A percentile compares a stretch with the other conserved stretches of the same genome.
phyloP scores from a whole-genome alignment of 2,329 filamentous ascomycete species.

The Ceratocystis huliohia region DNA sequence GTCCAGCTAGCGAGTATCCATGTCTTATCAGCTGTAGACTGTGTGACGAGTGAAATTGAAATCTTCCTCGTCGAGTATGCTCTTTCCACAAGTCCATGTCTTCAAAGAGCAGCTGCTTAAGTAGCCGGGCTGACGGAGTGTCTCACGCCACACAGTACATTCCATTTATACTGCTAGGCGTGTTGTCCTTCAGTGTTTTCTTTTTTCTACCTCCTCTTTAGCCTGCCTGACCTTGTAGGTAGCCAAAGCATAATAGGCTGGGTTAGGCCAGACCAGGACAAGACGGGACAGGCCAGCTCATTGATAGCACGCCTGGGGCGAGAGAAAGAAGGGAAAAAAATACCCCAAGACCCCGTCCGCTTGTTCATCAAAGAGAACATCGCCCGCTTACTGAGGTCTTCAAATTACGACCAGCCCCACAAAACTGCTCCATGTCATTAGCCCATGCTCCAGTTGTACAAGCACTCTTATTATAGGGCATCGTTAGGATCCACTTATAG shows the following conservation, averaged over 20 bases:
- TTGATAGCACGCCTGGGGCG: background rate
- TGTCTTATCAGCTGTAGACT: background rate
- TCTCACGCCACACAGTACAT: background rate
- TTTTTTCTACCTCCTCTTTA: background rate
- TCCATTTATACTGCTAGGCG: background rate
- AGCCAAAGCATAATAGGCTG: no score
- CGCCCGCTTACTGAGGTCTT: background rate
- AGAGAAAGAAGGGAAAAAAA: slow-evolving; percentile 1
- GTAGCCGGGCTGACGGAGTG: background rate
- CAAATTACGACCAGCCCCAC: background rate
- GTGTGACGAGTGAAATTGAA: background rate
- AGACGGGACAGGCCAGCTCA: background rate
- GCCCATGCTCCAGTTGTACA: background rate
- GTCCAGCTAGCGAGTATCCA: background rate
- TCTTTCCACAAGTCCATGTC: no score
- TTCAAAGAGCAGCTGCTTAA: background rate
- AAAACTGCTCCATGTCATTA: background rate
- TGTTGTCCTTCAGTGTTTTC: background rate
- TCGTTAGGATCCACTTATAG: background rate
- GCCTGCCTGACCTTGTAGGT: no score
- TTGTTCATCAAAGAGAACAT: background rate
- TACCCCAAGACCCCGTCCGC: background rate
- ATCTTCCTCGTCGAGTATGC: background rate
- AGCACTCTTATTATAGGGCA: background rate
- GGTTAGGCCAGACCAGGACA: background rate